Conservation (phyloP, 2,329 filamentous ascomycete genomes). For the Rhynchosporium agropyri region DNA sequence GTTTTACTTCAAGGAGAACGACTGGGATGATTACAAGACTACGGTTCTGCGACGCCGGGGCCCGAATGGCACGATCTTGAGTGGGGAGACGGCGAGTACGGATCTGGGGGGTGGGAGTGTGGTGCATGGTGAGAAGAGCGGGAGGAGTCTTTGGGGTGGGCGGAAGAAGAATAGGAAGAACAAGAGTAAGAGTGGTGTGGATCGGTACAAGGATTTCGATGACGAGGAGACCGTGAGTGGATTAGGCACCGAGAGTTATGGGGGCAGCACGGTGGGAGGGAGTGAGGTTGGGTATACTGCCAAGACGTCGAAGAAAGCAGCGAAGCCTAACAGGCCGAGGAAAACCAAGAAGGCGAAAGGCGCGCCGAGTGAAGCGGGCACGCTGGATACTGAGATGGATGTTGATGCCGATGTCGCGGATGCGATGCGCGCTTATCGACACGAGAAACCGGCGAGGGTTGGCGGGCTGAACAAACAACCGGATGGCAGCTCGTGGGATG, state of each 20-base stretch:
- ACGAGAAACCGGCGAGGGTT: conserved; percentile 83
- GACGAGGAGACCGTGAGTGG: conserved; percentile 31
- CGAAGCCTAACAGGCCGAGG: conserved; percentile 34
- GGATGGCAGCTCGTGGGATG: conserved; percentile 81
- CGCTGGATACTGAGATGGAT: conserved; percentile 38
- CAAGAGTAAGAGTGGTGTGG: conserved; percentile 21
- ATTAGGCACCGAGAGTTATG: conserved; percentile 21
- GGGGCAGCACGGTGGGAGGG: conserved; percentile 26
- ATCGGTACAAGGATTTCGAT: conserved; percentile 42
- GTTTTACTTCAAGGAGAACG: conserved; percentile 79
- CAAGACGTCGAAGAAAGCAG: conserved; percentile 31
- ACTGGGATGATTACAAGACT: conserved; percentile 99
- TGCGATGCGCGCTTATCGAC: conserved; percentile 80
- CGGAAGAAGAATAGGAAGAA: conserved; percentile 43
- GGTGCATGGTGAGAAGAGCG: conserved; percentile 66
- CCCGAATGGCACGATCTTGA: conserved; percentile 84
- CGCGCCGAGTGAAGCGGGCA: conserved; percentile 24
- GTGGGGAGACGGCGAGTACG: conserved; percentile 79
- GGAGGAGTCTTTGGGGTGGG: conserved; percentile 43
- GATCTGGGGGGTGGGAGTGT: conserved; percentile 83
- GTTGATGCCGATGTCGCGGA: conserved; percentile 62
- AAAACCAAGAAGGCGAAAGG: background rate
- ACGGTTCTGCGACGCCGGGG: conserved; percentile 88
- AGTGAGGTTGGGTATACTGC: conserved; percentile 34
- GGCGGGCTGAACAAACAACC: conserved; percentile 84